A percentile compares a stretch with the other conserved stretches of the same genome.
Evolutionary conservation across 129 eudicot species (phyloP).

Genomic region (Artemisia argyi): DNA sequence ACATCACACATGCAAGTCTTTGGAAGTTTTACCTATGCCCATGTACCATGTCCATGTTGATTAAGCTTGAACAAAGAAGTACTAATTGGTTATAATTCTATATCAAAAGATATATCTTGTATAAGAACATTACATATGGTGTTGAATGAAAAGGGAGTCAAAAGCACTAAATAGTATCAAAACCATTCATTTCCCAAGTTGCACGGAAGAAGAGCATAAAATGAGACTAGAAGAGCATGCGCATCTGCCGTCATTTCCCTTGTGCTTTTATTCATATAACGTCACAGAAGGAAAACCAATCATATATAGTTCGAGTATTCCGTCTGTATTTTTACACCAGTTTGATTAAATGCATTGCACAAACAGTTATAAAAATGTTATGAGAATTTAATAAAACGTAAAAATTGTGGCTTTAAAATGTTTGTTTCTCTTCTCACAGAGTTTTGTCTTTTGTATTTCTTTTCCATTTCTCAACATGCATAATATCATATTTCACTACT

Average conservation of each 20-base stretch:
- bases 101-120: background rate
- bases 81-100: background rate
- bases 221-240: background rate
- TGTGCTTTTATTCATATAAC: background rate
- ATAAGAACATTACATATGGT: background rate
- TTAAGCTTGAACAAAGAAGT: background rate
- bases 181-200: background rate
- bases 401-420: background rate
- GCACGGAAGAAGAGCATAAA: background rate
- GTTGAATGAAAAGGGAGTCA: background rate
- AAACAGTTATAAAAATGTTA: background rate
- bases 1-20: background rate
- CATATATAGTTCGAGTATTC: background rate
- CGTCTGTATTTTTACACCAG: background rate
- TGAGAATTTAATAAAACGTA: background rate
- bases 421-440: no score
- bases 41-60: background rate
- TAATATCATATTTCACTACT: no score
- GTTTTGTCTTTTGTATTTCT: no score
- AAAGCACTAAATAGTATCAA: background rate
- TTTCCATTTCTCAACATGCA: no score
- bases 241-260: background rate
- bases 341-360: background rate
- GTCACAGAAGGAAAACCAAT: background rate
- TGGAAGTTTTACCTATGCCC: background rate